Percentiles rank a stretch among this genome's conserved stretches.
These are phyloP conservation scores for Pythium dissimile DNA, from an alignment of 352 stramenopile species.

Conservation along the genomic window DNA sequence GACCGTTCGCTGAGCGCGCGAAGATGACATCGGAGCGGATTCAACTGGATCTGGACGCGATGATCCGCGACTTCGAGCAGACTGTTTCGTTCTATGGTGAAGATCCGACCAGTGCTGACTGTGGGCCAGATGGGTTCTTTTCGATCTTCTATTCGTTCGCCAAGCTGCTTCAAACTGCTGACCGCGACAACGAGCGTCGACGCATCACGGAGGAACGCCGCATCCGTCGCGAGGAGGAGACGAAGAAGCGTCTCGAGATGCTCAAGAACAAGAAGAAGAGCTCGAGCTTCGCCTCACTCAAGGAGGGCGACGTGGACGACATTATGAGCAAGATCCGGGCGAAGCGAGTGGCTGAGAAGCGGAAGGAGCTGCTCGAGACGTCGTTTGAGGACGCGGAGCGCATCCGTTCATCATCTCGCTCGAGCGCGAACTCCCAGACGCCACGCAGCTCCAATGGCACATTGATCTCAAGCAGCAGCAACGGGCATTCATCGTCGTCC, in stretches of 20 bases:
- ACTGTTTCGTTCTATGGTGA: constrained; percentile 73
- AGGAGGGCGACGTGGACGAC: constrained; percentile 76
- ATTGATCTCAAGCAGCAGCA: neutral
- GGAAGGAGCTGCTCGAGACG: constrained; percentile 46
- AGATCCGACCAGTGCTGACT: constrained; percentile 65
- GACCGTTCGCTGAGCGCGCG: constrained; percentile 67
- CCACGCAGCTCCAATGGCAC: constrained; percentile 13
- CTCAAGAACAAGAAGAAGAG: constrained; percentile 80
- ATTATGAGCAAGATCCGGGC: constrained; percentile 82
- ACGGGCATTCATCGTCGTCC: neutral
- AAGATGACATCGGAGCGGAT: constrained; percentile 60
- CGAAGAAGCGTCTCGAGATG: constrained; percentile 73
- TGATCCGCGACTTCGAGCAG: constrained; percentile 65
- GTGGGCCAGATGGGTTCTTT: constrained; percentile 75
- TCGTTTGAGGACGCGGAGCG: constrained; percentile 22
- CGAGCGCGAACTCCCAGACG: constrained; percentile 14
- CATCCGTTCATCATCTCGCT: constrained; percentile 16
- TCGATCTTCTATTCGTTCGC: constrained; percentile 85
- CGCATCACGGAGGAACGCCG: constrained; percentile 76
- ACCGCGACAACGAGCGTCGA: constrained; percentile 83
- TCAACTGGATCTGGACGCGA: constrained; percentile 44
- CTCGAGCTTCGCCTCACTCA: constrained; percentile 63
- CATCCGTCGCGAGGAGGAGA: constrained; percentile 72
- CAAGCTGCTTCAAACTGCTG: constrained; percentile 73
- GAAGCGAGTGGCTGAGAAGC: constrained; percentile 78